Conservation (phyloP, 495 filamentous ascomycete species). For the Penicillium cosmopolitanum region DNA sequence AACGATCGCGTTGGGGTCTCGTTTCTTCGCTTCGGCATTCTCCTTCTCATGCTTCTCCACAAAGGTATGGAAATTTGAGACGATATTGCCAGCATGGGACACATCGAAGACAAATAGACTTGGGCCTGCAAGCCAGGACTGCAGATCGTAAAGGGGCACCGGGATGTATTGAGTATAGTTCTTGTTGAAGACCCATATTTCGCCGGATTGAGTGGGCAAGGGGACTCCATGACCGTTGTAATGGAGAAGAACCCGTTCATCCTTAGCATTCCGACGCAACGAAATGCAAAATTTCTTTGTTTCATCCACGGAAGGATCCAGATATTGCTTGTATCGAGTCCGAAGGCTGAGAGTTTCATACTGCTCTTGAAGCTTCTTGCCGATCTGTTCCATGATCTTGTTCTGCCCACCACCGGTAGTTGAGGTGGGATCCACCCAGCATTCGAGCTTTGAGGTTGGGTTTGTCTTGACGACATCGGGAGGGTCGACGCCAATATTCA, state of each 20-base stretch:
- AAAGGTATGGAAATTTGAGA: constrained; percentile 91
- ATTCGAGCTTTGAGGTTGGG: constrained; percentile 90
- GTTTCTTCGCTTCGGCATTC: constrained; percentile 68
- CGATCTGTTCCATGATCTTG: constrained; percentile 91
- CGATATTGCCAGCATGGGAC: constrained; percentile 92
- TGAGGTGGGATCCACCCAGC: constrained; percentile 91
- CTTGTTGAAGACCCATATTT: constrained; percentile 99
- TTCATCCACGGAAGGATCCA: constrained; percentile 96
- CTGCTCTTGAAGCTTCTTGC: constrained; percentile 90
- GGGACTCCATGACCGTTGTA: constrained; percentile 99
- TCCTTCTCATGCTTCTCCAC: constrained; percentile 92
- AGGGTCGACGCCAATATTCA: constrained; percentile 97
- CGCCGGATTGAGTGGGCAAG: constrained; percentile 90
- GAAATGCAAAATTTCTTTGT: constrained; percentile 94
- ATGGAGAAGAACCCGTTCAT: constrained; percentile 92
- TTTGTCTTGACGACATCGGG: constrained; percentile 94
- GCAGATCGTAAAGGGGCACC: constrained; percentile 92
- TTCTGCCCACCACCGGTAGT: constrained; percentile 66
- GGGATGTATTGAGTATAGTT: constrained; percentile 99
- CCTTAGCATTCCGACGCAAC: constrained; percentile 86
- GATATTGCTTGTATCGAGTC: constrained; percentile 93
- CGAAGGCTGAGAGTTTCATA: constrained; percentile 94
- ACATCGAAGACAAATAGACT: constrained; percentile 98
- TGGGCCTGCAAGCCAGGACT: constrained; percentile 93
- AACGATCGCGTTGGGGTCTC: constrained; percentile 73